A percentile compares a stretch with the other conserved stretches of the same genome.
phyloP scores from a whole-genome alignment of 1,284 basidiomycete species.

The Coniferiporia sulphurascens region DNA sequence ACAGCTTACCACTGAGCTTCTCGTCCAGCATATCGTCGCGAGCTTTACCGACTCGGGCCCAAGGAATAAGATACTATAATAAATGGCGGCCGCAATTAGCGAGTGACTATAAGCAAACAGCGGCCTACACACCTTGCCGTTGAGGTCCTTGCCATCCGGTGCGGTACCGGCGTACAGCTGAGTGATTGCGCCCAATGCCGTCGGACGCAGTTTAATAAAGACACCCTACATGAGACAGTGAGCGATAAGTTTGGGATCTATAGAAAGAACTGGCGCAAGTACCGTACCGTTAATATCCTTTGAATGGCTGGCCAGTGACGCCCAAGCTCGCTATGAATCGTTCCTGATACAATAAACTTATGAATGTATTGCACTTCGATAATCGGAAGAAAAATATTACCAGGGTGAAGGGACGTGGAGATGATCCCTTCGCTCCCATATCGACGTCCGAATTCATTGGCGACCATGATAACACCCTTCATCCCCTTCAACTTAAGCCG shows the following conservation, averaged over 20 bases:
- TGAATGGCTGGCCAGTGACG: constrained; percentile 15
- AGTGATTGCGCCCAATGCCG: constrained; percentile 21
- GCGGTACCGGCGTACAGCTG: constrained; percentile 24
- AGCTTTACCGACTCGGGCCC: constrained; percentile 22
- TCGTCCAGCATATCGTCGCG: constrained; percentile 18
- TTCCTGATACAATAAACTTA: constrained; percentile 16
- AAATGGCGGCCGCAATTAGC: background rate
- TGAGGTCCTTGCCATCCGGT: constrained; percentile 20
- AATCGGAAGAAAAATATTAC: constrained; percentile 16
- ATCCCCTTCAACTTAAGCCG: background rate
- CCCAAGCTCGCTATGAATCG: constrained; percentile 9
- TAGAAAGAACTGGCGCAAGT: constrained; percentile 1
- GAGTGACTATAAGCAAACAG: background rate
- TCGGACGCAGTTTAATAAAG: constrained; percentile 14
- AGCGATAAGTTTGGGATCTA: background rate
- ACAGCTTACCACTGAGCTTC: constrained; percentile 20
- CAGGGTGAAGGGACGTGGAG: constrained; percentile 28
- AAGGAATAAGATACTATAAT: constrained; percentile 25
- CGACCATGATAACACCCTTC: constrained; percentile 28
- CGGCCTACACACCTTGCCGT: constrained; percentile 21
- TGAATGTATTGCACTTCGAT: background rate
- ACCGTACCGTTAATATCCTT: constrained; percentile 10
- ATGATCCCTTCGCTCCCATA: constrained; percentile 27
- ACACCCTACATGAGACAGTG: background rate
- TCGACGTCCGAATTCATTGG: constrained; percentile 27